Evolutionary conservation across 208 protist genomes (phyloP), one percentile per base, ranked within the genome.

Genomic region (Acanthamoeba healyi): DNA sequence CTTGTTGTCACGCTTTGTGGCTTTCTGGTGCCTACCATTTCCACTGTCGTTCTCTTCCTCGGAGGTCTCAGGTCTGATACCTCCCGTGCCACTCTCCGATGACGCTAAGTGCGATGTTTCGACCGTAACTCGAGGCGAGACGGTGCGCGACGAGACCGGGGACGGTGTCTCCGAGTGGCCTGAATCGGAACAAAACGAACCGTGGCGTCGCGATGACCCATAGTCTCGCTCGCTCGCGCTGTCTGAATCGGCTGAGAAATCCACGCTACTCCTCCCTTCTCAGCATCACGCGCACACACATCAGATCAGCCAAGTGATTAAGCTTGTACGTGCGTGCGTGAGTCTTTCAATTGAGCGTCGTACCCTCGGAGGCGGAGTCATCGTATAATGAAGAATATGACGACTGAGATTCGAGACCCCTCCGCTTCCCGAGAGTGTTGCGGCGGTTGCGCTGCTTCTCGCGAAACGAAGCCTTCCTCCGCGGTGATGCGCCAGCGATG

Each of bases 171-270:
- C 77, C 6, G 77, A 58, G 38, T 84, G 9, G 44, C 74, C 36
- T 5, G 74, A 56, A 7, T 86, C 77, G 26, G 46, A 86, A 17
- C 46, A 51, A 26, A 49, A 81, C 22, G 38, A 40, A 22, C 77
- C 44, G 12, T 58, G 77, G 26, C 77, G 40, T 22, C 38, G 70
- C 17, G 17, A 1, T 0, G 70, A n/a, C 24, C 77, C 44, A 15
- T 34, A 51, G 36, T 44, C 74, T 15, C 40, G 77, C 24, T 86
- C 46, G 40, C 40, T 56, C 5, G 38, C 74, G 74, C 77, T 86
- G 77, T 86, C 77, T 10, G 77, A 86, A n/a, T 86, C 77, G 5
- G 74, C 74, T 0, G 74, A 82, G 24, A 58, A 51, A 7, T 86
- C 77, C 22, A 58, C 77, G 10, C 77, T 86, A 29, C 77, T 86